Evolutionary conservation across 257 asterid genomes (phyloP).

Genomic region (Echium plantagineum): DNA sequence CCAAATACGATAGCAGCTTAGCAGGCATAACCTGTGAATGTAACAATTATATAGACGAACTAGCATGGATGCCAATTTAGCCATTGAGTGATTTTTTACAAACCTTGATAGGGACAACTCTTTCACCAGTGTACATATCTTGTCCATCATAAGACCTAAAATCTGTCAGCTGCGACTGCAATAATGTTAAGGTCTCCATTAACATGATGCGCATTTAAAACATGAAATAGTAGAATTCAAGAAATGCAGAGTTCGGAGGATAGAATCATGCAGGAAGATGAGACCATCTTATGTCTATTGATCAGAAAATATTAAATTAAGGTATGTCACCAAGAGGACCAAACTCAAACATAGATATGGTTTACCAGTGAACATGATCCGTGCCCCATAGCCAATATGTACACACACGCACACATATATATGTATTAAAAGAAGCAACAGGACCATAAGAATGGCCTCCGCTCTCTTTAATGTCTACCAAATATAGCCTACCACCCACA

Average conservation of each 20-base stretch:
- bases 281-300: neutral
- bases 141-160: slow-evolving; percentile 93
- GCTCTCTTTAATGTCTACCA: too few relatives aligned
- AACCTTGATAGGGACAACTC: slow-evolving; percentile 92
- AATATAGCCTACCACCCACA: too few relatives aligned
- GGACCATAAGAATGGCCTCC: too few relatives aligned
- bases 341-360: too few relatives aligned
- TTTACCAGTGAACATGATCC: too few relatives aligned
- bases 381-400: too few relatives aligned
- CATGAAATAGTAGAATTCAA: neutral
- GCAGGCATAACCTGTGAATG: neutral
- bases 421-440: too few relatives aligned
- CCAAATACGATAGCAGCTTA: neutral
- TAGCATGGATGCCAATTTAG: slow-evolving; percentile 8
- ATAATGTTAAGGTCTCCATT: slow-evolving; percentile 4
- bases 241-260: neutral
- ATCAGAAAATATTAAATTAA: too few relatives aligned
- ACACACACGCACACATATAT: too few relatives aligned
- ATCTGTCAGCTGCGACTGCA: slow-evolving; percentile 71
- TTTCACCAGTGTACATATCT: slow-evolving; percentile 92
- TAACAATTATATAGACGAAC: slow-evolving; percentile 1
- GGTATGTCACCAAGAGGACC: too few relatives aligned
- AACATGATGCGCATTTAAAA: neutral
- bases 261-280: neutral
- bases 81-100: slow-evolving; percentile 13